A percentile compares a stretch with the other conserved stretches of the same genome.
Conservation (phyloP, 495 filamentous ascomycete genomes). For the Aspergillus biplanus region DNA sequence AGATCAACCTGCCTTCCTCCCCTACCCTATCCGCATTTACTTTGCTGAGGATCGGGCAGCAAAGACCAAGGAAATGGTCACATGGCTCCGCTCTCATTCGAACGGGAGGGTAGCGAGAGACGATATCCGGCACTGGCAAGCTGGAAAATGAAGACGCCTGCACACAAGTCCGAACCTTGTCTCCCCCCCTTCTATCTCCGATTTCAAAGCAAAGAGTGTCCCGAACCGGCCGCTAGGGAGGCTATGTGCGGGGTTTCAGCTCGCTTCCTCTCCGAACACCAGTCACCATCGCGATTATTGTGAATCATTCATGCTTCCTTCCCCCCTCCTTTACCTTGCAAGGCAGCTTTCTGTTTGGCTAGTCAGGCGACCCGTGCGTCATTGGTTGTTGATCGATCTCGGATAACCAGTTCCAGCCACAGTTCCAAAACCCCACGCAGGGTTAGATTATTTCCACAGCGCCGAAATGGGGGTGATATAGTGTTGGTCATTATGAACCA, state of each 20-base stretch:
- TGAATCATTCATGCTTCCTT: neutral
- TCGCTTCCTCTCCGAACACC: neutral
- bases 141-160: neutral
- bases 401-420: neutral
- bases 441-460: too few relatives aligned
- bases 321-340: neutral
- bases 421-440: neutral
- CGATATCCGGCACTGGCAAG: neutral
- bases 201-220: neutral
- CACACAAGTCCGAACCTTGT: conserved; percentile 8
- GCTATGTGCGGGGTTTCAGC: neutral
- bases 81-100: conserved; percentile 4
- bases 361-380: conserved; percentile 6
- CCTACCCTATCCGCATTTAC: neutral
- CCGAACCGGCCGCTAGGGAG: neutral
- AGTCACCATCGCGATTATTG: conserved; percentile 5
- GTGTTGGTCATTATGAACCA: too few relatives aligned
- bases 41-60: neutral
- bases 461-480: too few relatives aligned
- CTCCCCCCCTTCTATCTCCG: conserved; percentile 4
- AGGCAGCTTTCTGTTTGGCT: conserved; percentile 5
- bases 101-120: neutral
- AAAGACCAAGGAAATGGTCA: conserved; percentile 3
- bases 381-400: neutral
- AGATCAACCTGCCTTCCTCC: neutral